Evolutionary conservation across 2,329 filamentous ascomycete species (phyloP), one percentile per base, ranked within the genome.

Genomic region (Hymenoscyphus fraxineus): DNA sequence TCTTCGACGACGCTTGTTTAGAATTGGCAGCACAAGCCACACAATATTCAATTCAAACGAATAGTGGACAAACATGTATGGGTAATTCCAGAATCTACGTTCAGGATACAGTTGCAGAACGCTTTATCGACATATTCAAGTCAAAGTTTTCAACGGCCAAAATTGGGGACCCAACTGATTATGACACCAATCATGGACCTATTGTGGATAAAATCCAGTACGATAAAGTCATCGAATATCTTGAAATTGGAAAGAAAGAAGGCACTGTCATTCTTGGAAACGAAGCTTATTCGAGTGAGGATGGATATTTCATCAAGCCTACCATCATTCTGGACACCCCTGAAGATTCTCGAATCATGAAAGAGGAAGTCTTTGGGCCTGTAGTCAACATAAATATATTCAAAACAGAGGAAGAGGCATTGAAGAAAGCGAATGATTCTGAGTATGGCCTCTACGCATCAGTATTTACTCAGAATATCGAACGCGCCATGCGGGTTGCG

Each of bases 291-390:
- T 19, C 51, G 19, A 77, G 78, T 12, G 35, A 27, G 1, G 47
- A 75, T 88, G 83, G 83, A 64, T 87, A 85, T 77, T 89, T 86
- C 74, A 82, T 89, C 61, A 68, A 76, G 39, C 82, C 82, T 0
- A 84, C 82, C 4, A 79, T 83, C 65, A 83, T 83, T 69, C 78
- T 77, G 4, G 73, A 82, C 65, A 81, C 83, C n/a, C 80, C 80
- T 62, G 78, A 80, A 57, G 68, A 76, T 64, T 81, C 82, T 77
- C 79, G 60, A 12, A 71, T 78, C 59, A 74, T 71, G 73, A 83
- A 88, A 76, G 86, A 89, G 75, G 87, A 90, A 76, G 88, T 90
- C 76, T 90, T 90, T 75, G 87, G 87, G 64, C 87, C 87, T 47
- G 87, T 90, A 65, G 87, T 85, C 79, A 80, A 83, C 68, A 85